Base-by-base conservation (phyloP, 441 rosid species). In the Populus hybrid region DNA sequence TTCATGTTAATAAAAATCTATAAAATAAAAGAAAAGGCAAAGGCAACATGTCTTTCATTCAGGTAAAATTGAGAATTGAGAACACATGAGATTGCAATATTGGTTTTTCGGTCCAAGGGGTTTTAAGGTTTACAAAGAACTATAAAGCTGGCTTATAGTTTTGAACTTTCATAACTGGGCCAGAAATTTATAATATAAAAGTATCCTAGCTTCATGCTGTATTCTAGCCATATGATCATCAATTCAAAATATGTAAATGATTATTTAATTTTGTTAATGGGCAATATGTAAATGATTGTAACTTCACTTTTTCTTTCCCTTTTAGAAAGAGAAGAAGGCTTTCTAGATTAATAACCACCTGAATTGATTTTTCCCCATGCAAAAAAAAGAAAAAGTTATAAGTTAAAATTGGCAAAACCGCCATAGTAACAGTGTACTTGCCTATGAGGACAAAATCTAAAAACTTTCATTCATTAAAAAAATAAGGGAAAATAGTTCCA, bases 11-110 rank as follows among this genome's bases (percentile, higher is more conserved):
- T 46, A 65, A 71, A 63, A n/a, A 26, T 61, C 14, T 4, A 40
- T 20, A 63, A 26, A 76, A 77, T 10, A 64, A 71, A 74, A 74
- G 36, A 72, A 16, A 10, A 16, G 36, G 40, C n/a, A 73, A 68
- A 14, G 71, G 26, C 20, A 20, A 69, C 67, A 63, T 63, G 26
- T 23, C 12, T 18, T 21, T 46, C 57, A 6, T 46, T 46, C 7
- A 1, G 6, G 20, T 46, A 46, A 46, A 46, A 46, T 14, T 46
- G 57, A 65, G 69, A 10, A 65, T 7, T 65, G 69, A 2, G 6
- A 14, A 5, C 18, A 46, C 57, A 4, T 46, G 57, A 5, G 12
- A 14, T 46, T 4, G 20, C 57, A 46, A 46, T 46, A 14, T 46
- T 46, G 57, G 20, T 46, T 46, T 14, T 46, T 46, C 20, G 1